phyloP scores from a whole-genome alignment of 371 early-diverging fungal genomes.

The Mucor lusitanicus region DNA sequence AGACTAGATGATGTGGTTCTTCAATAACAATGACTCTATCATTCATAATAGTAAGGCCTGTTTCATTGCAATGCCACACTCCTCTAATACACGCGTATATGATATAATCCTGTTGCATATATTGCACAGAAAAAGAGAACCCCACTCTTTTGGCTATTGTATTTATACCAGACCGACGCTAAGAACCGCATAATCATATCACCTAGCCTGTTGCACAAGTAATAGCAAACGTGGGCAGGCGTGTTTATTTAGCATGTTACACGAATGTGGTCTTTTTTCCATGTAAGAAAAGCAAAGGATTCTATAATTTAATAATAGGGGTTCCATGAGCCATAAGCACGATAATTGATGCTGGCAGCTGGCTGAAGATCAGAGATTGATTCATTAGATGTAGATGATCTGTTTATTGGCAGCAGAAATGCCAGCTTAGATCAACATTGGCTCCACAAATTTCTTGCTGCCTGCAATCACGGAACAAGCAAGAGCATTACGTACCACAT shows the following conservation, averaged over 20 bases:
- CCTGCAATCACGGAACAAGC: too few species aligned
- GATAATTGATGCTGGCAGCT: not conserved
- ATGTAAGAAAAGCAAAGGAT: not conserved
- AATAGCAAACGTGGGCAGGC: not conserved
- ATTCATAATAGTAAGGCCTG: too few species aligned
- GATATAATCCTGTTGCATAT: not conserved
- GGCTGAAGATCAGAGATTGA: not conserved
- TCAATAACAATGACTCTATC: too few species aligned
- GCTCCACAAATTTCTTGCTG: too few species aligned
- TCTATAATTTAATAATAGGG: not conserved
- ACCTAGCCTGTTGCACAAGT: not conserved
- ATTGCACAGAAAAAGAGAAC: not conserved
- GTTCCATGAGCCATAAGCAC: not conserved
- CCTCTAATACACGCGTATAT: not conserved
- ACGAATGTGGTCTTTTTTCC: not conserved
- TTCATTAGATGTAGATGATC: not conserved
- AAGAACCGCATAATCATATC: not conserved
- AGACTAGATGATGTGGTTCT: too few species aligned
- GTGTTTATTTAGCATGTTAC: not conserved
- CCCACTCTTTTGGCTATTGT: not conserved
- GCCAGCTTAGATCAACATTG: too few species aligned
- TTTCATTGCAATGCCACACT: too few species aligned
- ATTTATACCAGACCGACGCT: not conserved
- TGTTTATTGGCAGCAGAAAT: too few species aligned
- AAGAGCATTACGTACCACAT: too few species aligned